Percentiles rank a stretch among this genome's conserved stretches.
These are phyloP conservation scores for Aspergillus carbonarius DNA, from an alignment of 2,329 filamentous ascomycete genomes.

Conservation along the genomic window DNA sequence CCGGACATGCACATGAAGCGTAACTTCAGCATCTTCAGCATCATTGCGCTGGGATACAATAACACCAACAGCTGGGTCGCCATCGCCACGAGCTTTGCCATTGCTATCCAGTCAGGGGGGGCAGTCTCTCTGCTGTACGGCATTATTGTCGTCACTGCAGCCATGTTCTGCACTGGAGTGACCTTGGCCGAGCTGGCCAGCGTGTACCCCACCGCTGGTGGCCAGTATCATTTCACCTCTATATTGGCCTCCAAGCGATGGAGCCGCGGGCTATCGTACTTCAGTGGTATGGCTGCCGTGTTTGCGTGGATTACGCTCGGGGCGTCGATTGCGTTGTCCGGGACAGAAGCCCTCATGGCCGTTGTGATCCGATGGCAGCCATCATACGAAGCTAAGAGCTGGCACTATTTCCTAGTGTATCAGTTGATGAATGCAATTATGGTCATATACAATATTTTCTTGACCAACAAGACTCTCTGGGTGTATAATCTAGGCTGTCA, in stretches of 20 bases:
- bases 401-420: conserved; percentile 25
- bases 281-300: conserved; percentile 22
- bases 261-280: conserved; percentile 24
- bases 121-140: conserved; percentile 24
- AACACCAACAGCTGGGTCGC: conserved; percentile 28
- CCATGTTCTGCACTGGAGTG: conserved; percentile 22
- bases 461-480: conserved; percentile 25
- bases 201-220: conserved; percentile 31
- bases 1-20: conserved; percentile 22
- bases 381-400: conserved; percentile 17
- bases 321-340: conserved; percentile 20
- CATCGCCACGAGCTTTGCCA: conserved; percentile 26
- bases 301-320: conserved; percentile 24
- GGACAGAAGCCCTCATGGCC: conserved; percentile 22
- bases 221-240: conserved; percentile 31
- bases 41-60: conserved; percentile 26
- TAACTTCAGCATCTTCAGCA: conserved; percentile 25
- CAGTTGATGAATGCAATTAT: conserved; percentile 18
- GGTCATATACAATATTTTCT: conserved; percentile 20
- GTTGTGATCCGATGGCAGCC: conserved; percentile 23
- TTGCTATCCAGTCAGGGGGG: conserved; percentile 24
- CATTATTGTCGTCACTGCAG: conserved; percentile 21
- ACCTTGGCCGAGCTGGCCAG: conserved; percentile 30
- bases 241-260: conserved; percentile 26
- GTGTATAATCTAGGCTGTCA: conserved; percentile 23